Conservation (phyloP, 2,329 filamentous ascomycete species). For the Chrysoporthe cubensis region DNA sequence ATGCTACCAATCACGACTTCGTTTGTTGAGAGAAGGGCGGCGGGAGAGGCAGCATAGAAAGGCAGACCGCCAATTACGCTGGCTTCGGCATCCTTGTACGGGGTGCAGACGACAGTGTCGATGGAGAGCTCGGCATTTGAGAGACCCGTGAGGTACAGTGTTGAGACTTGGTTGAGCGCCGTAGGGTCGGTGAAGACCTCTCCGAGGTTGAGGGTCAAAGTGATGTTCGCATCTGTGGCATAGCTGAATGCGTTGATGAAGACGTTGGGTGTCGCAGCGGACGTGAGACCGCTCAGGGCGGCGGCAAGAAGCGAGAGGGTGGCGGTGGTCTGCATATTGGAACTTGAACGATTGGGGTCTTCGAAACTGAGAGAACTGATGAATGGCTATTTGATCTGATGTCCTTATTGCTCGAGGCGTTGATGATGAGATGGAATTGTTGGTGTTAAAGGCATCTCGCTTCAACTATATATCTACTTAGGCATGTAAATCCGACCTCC, state of each 20-base stretch:
- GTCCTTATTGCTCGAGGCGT: neutral
- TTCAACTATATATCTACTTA: neutral
- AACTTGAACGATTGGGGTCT: neutral
- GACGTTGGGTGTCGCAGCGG: slow-evolving; percentile 8
- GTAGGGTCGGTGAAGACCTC: neutral
- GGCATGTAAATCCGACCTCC: no score
- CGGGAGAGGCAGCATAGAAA: neutral
- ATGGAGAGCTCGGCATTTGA: slow-evolving; percentile 10
- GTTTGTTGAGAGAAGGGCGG: slow-evolving; percentile 6
- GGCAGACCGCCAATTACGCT: slow-evolving; percentile 3
- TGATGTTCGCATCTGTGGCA: neutral
- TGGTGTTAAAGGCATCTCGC: neutral
- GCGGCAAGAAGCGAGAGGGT: slow-evolving; percentile 9
- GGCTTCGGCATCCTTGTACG: slow-evolving; percentile 7
- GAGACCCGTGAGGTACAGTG: slow-evolving; percentile 4
- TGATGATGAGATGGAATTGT: neutral
- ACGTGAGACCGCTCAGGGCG: slow-evolving; percentile 4
- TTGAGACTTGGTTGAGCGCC: slow-evolving; percentile 3
- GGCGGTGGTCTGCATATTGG: slow-evolving; percentile 1
- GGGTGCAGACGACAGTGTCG: slow-evolving; percentile 10
- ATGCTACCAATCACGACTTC: slow-evolving; percentile 8
- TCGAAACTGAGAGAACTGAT: neutral
- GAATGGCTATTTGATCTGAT: neutral
- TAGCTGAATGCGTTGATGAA: slow-evolving; percentile 3
- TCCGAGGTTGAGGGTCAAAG: slow-evolving; percentile 4